Evolutionary conservation across 371 early-diverging fungal species (phyloP).

Genomic region (Rhizopus sp.): DNA sequence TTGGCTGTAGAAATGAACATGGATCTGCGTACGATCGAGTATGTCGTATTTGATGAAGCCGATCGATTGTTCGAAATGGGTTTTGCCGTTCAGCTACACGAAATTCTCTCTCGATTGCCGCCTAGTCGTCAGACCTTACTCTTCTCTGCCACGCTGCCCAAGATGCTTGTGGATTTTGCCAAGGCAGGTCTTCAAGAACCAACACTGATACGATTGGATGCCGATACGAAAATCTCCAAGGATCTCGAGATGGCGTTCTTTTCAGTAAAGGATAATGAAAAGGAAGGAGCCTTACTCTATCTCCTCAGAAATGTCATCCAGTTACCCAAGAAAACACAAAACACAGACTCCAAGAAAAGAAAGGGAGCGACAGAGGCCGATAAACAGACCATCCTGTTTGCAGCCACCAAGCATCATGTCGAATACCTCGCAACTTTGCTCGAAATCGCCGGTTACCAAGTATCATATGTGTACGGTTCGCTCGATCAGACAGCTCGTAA

Average conservation of each 20-base stretch:
- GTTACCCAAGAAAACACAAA: constrained; percentile 54
- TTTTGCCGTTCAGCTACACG: constrained; percentile 93
- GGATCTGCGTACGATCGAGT: constrained; percentile 86
- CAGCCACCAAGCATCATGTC: constrained; percentile 95
- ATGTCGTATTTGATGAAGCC: constrained; percentile 98
- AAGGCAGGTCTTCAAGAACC: constrained; percentile 95
- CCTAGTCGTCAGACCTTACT: constrained; percentile 85
- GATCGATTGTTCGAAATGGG: constrained; percentile 98
- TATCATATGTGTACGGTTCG: constrained; percentile 93
- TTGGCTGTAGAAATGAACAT: constrained; percentile 94
- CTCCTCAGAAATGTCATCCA: constrained; percentile 80
- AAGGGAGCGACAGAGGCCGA: constrained; percentile 49
- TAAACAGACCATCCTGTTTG: constrained; percentile 91
- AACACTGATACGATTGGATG: constrained; percentile 89
- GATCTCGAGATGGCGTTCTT: constrained; percentile 95
- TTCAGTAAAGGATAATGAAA: constrained; percentile 76
- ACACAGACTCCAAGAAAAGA: constrained; percentile 32
- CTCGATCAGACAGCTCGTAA: constrained; percentile 93
- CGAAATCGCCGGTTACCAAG: constrained; percentile 67
- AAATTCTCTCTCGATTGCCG: constrained; percentile 86
- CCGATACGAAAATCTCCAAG: constrained; percentile 88
- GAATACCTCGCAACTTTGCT: constrained; percentile 87
- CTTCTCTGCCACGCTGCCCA: constrained; percentile 96
- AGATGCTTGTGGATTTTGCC: constrained; percentile 91
- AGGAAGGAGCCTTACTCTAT: constrained; percentile 89